These are phyloP conservation scores for Claviceps monticola DNA, from an alignment of 2,329 filamentous ascomycete genomes.

Conservation along the genomic window DNA sequence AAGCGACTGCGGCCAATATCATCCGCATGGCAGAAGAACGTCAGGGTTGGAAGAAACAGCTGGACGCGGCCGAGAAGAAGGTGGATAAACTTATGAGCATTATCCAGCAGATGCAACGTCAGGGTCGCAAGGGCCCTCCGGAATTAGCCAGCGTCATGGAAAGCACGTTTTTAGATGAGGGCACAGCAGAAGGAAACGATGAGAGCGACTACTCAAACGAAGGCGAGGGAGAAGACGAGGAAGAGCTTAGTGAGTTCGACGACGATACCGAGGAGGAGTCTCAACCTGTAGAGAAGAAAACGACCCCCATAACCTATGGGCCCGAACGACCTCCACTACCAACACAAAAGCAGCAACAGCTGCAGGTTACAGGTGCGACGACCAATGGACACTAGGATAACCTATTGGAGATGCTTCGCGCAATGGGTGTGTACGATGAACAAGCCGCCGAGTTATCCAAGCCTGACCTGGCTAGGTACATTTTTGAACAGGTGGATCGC, in stretches of 20 bases:
- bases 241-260: slow-evolving; percentile 51
- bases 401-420: slow-evolving; percentile 4
- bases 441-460: not conserved
- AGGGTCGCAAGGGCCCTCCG: slow-evolving; percentile 64
- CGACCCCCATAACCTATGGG: slow-evolving; percentile 29
- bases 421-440: not conserved
- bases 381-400: slow-evolving; percentile 30
- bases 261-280: slow-evolving; percentile 42
- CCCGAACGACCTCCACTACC: slow-evolving; percentile 33
- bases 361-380: slow-evolving; percentile 8
- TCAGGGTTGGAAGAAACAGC: slow-evolving; percentile 65
- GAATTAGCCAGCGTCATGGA: slow-evolving; percentile 48
- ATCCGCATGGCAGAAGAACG: slow-evolving; percentile 95
- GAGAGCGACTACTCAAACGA: slow-evolving; percentile 53
- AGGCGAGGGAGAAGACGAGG: slow-evolving; percentile 42
- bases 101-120: slow-evolving; percentile 91
- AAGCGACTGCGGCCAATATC: slow-evolving; percentile 87
- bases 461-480: not conserved
- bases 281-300: slow-evolving; percentile 19
- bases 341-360: slow-evolving; percentile 10
- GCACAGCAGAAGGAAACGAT: slow-evolving; percentile 32
- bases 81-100: slow-evolving; percentile 87
- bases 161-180: slow-evolving; percentile 41
- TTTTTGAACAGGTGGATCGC: not conserved
- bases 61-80: slow-evolving; percentile 44